Percentiles rank a stretch among this genome's conserved stretches.
Conservation (phyloP, 805 yeast species). For the Metschnikowia aberdeeniae region DNA sequence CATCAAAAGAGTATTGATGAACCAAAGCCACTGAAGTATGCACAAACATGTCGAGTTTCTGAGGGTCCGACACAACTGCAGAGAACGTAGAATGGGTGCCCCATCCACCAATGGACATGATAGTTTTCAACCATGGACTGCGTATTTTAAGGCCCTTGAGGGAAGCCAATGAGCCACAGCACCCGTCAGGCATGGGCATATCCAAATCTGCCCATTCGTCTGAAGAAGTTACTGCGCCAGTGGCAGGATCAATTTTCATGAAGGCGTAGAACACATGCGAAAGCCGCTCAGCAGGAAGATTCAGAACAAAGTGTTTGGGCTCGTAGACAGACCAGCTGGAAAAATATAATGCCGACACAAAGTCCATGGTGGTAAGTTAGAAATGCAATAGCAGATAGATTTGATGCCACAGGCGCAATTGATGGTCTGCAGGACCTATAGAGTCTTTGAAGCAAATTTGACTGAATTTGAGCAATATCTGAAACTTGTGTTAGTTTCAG, state of each 20-base stretch:
- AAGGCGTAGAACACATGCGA: conserved; percentile 82
- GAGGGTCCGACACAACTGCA: conserved; percentile 14
- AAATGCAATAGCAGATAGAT: not conserved
- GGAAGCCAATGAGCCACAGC: conserved; percentile 9
- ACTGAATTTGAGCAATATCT: not conserved
- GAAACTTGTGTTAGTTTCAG: no score
- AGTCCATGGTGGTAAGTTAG: not conserved
- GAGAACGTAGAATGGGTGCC: conserved; percentile 47
- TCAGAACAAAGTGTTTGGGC: conserved; percentile 49
- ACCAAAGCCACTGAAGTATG: conserved; percentile 45
- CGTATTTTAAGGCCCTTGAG: conserved; percentile 44
- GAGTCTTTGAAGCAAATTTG: not conserved
- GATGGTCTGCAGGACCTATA: not conserved
- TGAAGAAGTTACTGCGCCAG: conserved; percentile 52
- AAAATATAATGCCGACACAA: conserved; percentile 36
- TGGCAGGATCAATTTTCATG: conserved; percentile 48
- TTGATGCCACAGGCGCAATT: no score
- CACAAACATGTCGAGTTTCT: conserved; percentile 44
- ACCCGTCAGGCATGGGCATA: conserved; percentile 37
- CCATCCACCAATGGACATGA: conserved; percentile 83
- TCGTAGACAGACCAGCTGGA: conserved; percentile 46
- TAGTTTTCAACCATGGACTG: conserved; percentile 44
- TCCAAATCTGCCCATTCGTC: conserved; percentile 68
- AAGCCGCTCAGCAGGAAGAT: conserved; percentile 52
- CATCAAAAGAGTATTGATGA: conserved; percentile 67